Conservation (phyloP, 2,329 filamentous ascomycete species). For the Elsinoe batatas region DNA sequence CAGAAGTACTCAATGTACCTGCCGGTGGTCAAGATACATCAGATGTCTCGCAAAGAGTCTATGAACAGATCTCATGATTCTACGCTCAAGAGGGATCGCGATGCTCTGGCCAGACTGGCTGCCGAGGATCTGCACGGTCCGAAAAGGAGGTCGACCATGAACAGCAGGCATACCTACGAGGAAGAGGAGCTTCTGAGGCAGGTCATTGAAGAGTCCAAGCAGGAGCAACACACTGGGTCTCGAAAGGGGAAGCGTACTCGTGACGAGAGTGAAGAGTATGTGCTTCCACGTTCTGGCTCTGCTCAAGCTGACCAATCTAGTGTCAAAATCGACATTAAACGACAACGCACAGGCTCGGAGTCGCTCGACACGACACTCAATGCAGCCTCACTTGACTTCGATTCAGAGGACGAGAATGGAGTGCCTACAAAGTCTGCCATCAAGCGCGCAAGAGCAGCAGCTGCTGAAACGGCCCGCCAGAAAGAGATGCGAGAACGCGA, state of each 20-base stretch:
- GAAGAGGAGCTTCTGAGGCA: slow-evolving; percentile 82
- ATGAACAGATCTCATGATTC: slow-evolving; percentile 52
- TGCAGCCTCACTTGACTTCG: slow-evolving; percentile 44
- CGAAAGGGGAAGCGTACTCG: slow-evolving; percentile 71
- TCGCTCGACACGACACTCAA: slow-evolving; percentile 51
- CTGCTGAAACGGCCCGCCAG: slow-evolving; percentile 45
- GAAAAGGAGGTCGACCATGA: slow-evolving; percentile 93
- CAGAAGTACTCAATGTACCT: slow-evolving; percentile 55
- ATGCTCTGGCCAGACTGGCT: slow-evolving; percentile 42
- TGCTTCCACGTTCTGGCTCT: slow-evolving; percentile 21
- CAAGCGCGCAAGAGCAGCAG: slow-evolving; percentile 38
- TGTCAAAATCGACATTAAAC: slow-evolving; percentile 61
- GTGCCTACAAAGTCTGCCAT: slow-evolving; percentile 18
- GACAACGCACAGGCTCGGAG: slow-evolving; percentile 72
- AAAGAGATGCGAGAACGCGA: slow-evolving; percentile 54
- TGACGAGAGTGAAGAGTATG: slow-evolving; percentile 91
- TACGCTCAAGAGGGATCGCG: slow-evolving; percentile 46
- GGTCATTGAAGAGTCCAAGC: slow-evolving; percentile 91
- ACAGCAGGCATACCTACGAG: slow-evolving; percentile 90
- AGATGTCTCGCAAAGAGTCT: slow-evolving; percentile 53
- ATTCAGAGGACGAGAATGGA: slow-evolving; percentile 60
- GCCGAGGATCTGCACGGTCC: slow-evolving; percentile 47
- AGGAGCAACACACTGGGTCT: slow-evolving; percentile 52
- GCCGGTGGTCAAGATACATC: slow-evolving; percentile 36
- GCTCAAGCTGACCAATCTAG: slow-evolving; percentile 35